These are phyloP conservation scores for Tetrahymena thermophila DNA, from an alignment of 73 alveolate species.

Conservation along the genomic window DNA sequence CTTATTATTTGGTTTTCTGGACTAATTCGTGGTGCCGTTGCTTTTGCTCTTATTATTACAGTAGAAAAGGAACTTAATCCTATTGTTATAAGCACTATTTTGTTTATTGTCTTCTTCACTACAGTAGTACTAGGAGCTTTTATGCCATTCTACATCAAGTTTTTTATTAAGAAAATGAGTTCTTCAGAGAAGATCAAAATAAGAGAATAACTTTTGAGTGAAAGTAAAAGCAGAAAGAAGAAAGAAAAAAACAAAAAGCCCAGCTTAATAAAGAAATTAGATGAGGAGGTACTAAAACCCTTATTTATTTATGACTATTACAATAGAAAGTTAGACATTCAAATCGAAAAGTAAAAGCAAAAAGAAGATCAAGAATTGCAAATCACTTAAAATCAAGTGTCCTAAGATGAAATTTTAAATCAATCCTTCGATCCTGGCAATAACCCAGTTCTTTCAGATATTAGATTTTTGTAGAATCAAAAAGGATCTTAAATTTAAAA, in stretches of 20 bases:
- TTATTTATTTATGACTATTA: slow-evolving; percentile 21
- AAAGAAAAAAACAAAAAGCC: background rate
- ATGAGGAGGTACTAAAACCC: slow-evolving; percentile 11
- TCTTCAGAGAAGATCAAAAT: background rate
- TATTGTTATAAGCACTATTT: slow-evolving; percentile 14
- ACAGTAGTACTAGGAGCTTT: slow-evolving; percentile 26
- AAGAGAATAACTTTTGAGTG: background rate
- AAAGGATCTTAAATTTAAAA: background rate
- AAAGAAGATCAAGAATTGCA: background rate
- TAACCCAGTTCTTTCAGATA: background rate
- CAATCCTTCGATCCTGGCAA: background rate
- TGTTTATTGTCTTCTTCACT: slow-evolving; percentile 32
- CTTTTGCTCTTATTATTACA: slow-evolving; percentile 76
- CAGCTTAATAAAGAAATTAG: background rate
- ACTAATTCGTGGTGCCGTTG: slow-evolving; percentile 88
- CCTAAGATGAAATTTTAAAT: background rate
- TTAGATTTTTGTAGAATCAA: background rate
- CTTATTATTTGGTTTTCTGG: slow-evolving; percentile 81
- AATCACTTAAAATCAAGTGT: background rate
- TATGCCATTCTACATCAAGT: slow-evolving; percentile 18
- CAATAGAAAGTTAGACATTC: slow-evolving; percentile 14
- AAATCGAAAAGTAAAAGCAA: background rate
- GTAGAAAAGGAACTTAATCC: background rate
- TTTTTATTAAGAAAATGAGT: background rate
- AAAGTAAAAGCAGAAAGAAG: background rate